Evolutionary conservation across 208 protist genomes (phyloP), one percentile per base, ranked within the genome.

Genomic region (Acanthamoeba healyi): DNA sequence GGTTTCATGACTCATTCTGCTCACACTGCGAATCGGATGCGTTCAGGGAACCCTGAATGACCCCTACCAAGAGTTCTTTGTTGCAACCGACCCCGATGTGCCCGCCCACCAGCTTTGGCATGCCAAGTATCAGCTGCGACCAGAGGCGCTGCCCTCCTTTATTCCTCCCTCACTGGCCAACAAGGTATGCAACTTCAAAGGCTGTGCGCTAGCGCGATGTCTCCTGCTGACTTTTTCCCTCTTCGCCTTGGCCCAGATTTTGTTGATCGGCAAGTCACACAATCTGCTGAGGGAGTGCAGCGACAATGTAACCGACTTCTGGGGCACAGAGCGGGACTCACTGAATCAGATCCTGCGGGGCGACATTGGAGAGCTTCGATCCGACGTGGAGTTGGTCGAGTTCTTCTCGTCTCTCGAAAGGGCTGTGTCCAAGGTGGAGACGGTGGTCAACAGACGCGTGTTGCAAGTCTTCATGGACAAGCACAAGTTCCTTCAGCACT

Each of bases 231-330:
- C 19, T 40, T 32, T 87, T 87, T 81, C 70, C 61, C 4, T 32
- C 14, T 40, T 65, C 5, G 12, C 14, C 4, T 4, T n/a, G 36
- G n/a, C n/a, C 1, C 36, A 96, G 82, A 96, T 98, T 15, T 81
- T 97, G 12, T 79, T 95, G 7, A 96, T 96, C 34, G 97, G 97
- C 40, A 98, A 98, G 94, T 96, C 94, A 0, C 98, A 98, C 88
- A 97, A 98, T 56, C 98, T 98, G 77, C 95, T 98, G 65, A 94
- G 96, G 29, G 63, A 97, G 7, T 97, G 95, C 46, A 92, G 92
- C 42, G 65, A 70, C 26, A 40, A 81, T 15, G 58, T 29, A 26
- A 63, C 49, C 22, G 49, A 72, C 34, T 90, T 70, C 26, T 63
- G 49, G 82, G 82, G 58, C 42, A 46, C 51, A 12, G 54, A 72